Percentiles rank a stretch among this genome's conserved stretches.
These are phyloP conservation scores for Chlamydomonas reinhardtii DNA, from an alignment of 163 green algal species.

Conservation along the genomic window DNA sequence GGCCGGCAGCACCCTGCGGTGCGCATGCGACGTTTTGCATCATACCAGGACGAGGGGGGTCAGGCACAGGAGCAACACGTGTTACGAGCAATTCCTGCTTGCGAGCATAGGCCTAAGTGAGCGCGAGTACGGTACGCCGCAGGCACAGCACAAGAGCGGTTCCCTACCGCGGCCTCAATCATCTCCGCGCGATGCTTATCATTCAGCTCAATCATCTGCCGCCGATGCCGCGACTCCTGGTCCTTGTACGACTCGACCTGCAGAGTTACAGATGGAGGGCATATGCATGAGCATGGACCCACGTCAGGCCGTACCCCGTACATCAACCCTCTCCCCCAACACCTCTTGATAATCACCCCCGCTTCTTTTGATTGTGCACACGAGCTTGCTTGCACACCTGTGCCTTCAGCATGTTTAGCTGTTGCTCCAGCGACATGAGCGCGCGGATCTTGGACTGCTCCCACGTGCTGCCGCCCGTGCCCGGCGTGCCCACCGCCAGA, in stretches of 20 bases:
- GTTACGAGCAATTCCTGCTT: too few species aligned
- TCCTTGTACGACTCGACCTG: slow-evolving; percentile 49
- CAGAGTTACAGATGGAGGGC: too few species aligned
- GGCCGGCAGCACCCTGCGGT: slow-evolving; percentile 38
- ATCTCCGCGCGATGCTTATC: slow-evolving; percentile 34
- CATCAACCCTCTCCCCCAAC: too few species aligned
- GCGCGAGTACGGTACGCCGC: too few species aligned
- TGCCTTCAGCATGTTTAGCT: slow-evolving; percentile 41
- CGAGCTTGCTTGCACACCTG: slow-evolving; percentile 6
- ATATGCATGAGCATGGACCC: too few species aligned
- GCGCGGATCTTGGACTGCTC: slow-evolving; percentile 44
- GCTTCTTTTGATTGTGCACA: not conserved
- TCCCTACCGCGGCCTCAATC: slow-evolving; percentile 36
- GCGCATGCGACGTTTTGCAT: not conserved
- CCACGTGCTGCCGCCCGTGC: slow-evolving; percentile 48
- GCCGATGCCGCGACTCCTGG: slow-evolving; percentile 31
- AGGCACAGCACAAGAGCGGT: too few species aligned
- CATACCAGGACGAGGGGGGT: too few species aligned
- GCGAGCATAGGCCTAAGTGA: too few species aligned
- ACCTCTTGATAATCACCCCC: too few species aligned
- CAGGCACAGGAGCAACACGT: too few species aligned
- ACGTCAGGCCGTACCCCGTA: too few species aligned
- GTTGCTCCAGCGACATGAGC: slow-evolving; percentile 54
- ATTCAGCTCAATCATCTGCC: slow-evolving; percentile 41
- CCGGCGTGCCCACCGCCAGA: slow-evolving; percentile 25